These are phyloP conservation scores for Diaporthe ilicicola DNA, from an alignment of 2,329 filamentous ascomycete genomes.

Conservation along the genomic window DNA sequence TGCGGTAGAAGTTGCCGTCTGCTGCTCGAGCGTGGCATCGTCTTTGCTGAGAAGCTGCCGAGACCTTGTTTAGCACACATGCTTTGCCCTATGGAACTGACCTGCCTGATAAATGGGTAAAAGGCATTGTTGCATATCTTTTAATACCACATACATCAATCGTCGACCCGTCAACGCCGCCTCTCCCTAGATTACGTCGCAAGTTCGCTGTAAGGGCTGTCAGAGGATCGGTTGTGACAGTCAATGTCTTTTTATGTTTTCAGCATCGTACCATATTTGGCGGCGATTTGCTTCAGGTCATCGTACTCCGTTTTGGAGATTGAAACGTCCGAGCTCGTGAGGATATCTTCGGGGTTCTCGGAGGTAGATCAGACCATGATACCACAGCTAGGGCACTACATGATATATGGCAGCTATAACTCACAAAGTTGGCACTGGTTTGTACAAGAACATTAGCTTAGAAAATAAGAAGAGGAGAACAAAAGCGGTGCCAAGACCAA, in stretches of 20 bases:
- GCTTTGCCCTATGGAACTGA: not conserved
- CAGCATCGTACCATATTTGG: slow-evolving; percentile 62
- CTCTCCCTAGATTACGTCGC: slow-evolving; percentile 56
- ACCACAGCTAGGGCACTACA: slow-evolving; percentile 18
- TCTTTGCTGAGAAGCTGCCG: slow-evolving; percentile 41
- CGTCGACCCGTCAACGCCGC: slow-evolving; percentile 56
- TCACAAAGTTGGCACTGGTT: slow-evolving; percentile 57
- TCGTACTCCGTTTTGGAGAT: slow-evolving; percentile 71
- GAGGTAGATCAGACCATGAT: slow-evolving; percentile 22
- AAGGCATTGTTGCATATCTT: not conserved
- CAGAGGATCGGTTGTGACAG: slow-evolving; percentile 30
- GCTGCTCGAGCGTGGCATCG: slow-evolving; percentile 38
- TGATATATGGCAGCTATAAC: slow-evolving; percentile 38
- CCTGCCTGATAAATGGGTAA: not conserved
- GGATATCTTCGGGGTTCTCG: slow-evolving; percentile 40
- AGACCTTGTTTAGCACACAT: not conserved
- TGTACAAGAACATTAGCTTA: not conserved
- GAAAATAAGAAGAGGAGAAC: not conserved
- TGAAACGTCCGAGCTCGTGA: slow-evolving; percentile 53
- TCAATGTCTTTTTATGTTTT: not conserved
- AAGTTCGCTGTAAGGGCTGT: slow-evolving; percentile 49
- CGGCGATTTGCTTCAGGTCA: slow-evolving; percentile 58
- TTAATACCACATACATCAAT: slow-evolving; percentile 52
- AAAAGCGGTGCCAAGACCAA: slow-evolving; percentile 4
- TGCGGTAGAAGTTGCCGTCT: not conserved